A percentile compares a stretch with the other conserved stretches of the same genome.
These are phyloP conservation scores for Nigrospora osmanthi DNA, from an alignment of 2,329 filamentous ascomycete genomes.

Conservation along the genomic window DNA sequence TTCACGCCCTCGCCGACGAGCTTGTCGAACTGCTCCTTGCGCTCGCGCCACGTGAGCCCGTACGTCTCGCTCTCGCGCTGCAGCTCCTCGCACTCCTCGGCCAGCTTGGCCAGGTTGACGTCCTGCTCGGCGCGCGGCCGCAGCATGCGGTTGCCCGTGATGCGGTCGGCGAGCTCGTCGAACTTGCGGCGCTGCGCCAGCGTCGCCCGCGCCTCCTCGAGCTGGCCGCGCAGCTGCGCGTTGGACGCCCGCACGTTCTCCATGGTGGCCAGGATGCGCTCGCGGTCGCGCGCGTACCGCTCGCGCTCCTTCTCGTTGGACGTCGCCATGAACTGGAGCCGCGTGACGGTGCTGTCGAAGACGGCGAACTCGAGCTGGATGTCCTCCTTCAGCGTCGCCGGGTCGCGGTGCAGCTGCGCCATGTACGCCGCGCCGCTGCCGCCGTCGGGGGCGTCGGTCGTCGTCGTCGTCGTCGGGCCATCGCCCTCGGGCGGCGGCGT, in stretches of 20 bases:
- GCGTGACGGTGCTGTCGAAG: slow-evolving; percentile 78
- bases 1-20: slow-evolving; percentile 90
- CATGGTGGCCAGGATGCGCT: slow-evolving; percentile 70
- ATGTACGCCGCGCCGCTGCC: slow-evolving; percentile 10
- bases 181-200: slow-evolving; percentile 76
- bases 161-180: slow-evolving; percentile 81
- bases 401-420: slow-evolving; percentile 32
- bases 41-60: slow-evolving; percentile 74
- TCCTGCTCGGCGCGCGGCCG: slow-evolving; percentile 79
- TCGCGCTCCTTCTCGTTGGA: slow-evolving; percentile 79
- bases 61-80: slow-evolving; percentile 79
- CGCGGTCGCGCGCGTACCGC: slow-evolving; percentile 74
- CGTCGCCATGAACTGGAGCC: slow-evolving; percentile 77
- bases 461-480: slow-evolving; percentile 20
- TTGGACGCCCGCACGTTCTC: slow-evolving; percentile 72
- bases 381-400: slow-evolving; percentile 65
- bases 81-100: slow-evolving; percentile 81
- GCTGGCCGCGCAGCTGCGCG: slow-evolving; percentile 59
- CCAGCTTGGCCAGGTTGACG: slow-evolving; percentile 69
- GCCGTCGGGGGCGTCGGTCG: slow-evolving; percentile 8
- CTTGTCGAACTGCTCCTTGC: slow-evolving; percentile 76
- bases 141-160: slow-evolving; percentile 72
- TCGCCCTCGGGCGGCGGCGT: slow-evolving; percentile 58
- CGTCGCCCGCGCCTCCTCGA: slow-evolving; percentile 69
- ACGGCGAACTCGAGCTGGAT: slow-evolving; percentile 81